phyloP scores from a whole-genome alignment of 2,329 filamentous ascomycete genomes.

The Neobulgaria alba region DNA sequence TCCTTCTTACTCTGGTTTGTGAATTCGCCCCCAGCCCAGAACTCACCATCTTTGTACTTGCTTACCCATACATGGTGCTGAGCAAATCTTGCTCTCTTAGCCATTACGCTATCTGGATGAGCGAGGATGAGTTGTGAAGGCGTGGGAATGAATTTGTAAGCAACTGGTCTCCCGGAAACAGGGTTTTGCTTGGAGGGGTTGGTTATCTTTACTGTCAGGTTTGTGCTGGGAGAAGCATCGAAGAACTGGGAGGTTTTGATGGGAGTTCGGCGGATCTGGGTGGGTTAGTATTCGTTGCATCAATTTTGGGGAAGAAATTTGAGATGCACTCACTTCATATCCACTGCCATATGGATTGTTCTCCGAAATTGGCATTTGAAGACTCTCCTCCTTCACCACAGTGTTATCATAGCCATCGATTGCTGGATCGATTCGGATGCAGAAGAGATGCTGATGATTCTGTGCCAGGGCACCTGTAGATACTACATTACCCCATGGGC shows the following conservation, averaged over 20 bases:
- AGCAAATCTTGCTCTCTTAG: constrained; percentile 84
- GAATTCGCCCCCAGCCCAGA: constrained; percentile 29
- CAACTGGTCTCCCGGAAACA: constrained; percentile 71
- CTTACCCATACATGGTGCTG: constrained; percentile 82
- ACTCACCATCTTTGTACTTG: constrained; percentile 54
- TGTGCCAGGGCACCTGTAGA: constrained; percentile 49
- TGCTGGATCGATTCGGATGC: constrained; percentile 45
- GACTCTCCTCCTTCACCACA: constrained; percentile 45
- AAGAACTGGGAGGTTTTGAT: constrained; percentile 34
- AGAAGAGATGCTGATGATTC: constrained; percentile 53
- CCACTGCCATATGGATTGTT: constrained; percentile 45
- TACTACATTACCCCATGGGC: constrained; percentile 52
- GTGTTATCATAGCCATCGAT: constrained; percentile 47
- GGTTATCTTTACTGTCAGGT: constrained; percentile 77
- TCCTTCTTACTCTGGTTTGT: constrained; percentile 28
- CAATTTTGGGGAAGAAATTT: neutral
- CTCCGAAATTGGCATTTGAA: constrained; percentile 36
- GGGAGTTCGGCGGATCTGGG: constrained; percentile 33
- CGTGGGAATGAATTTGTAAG: constrained; percentile 80
- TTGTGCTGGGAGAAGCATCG: constrained; percentile 37
- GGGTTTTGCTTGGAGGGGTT: constrained; percentile 75
- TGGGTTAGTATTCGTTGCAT: neutral
- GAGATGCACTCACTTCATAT: constrained; percentile 31
- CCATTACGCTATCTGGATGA: constrained; percentile 71
- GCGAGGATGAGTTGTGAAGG: constrained; percentile 72